A percentile compares a stretch with the other conserved stretches of the same genome.
phyloP scores from a whole-genome alignment of 179 eudicot genomes.

The Nepenthes alata region DNA sequence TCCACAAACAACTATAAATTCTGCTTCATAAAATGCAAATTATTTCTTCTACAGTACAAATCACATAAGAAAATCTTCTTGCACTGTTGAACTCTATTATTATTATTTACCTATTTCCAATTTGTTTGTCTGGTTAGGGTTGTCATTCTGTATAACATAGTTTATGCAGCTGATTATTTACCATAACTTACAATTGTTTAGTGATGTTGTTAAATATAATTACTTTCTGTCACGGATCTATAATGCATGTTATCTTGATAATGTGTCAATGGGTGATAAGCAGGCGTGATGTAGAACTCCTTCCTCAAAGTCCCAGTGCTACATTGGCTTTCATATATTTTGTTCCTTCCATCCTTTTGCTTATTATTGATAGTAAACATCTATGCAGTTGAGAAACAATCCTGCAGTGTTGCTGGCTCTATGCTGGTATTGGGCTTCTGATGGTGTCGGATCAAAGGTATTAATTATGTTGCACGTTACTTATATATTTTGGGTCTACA shows the following conservation, averaged over 20 bases:
- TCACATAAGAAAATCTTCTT: neutral
- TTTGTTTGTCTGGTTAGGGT: too few relatives aligned
- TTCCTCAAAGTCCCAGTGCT: neutral
- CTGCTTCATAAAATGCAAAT: neutral
- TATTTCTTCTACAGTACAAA: too few relatives aligned
- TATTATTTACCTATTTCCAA: neutral
- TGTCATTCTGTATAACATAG: too few relatives aligned
- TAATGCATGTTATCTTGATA: too few relatives aligned
- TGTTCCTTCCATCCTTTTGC: neutral
- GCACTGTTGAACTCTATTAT: slow-evolving; percentile 1
- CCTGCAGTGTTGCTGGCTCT: slow-evolving; percentile 90
- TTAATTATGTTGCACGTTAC: neutral
- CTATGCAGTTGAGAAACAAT: slow-evolving; percentile 51
- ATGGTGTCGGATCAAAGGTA: slow-evolving; percentile 97
- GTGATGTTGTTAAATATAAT: too few relatives aligned
- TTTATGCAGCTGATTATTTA: too few relatives aligned
- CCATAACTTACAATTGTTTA: too few relatives aligned
- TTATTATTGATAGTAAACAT: neutral
- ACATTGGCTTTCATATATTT: slow-evolving; percentile 2
- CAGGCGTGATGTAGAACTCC: too few relatives aligned
- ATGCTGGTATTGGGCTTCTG: slow-evolving; percentile 96
- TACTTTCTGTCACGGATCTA: too few relatives aligned
- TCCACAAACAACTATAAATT: too few relatives aligned
- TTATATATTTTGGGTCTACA: neutral
- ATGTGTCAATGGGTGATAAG: too few relatives aligned